Evolutionary conservation across 2,329 filamentous ascomycete genomes (phyloP).

Genomic region (Teratosphaeria pseudoeucalypti): DNA sequence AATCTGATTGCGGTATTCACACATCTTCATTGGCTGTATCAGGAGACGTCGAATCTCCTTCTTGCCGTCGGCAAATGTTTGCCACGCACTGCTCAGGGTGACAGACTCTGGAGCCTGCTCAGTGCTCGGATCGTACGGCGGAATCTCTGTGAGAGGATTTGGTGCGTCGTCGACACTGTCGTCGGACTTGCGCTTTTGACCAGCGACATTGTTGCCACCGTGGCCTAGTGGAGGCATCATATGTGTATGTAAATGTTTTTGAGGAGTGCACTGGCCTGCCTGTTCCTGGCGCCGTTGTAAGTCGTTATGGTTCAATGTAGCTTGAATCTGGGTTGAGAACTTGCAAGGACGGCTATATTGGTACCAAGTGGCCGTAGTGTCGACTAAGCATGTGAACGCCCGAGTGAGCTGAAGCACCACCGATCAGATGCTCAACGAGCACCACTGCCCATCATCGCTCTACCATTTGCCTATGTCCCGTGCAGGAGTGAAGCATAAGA

Average conservation of each 20-base stretch:
- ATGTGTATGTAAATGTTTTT: not conserved
- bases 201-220: not conserved
- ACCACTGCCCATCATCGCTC: too few species aligned
- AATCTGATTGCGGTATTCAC: slow-evolving; percentile 1
- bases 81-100: not conserved
- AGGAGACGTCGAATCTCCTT: not conserved
- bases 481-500: not conserved
- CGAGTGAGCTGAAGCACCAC: not conserved
- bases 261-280: too few species aligned
- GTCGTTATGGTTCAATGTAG: too few species aligned
- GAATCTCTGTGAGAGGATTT: not conserved
- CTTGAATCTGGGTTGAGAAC: too few species aligned
- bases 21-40: not conserved
- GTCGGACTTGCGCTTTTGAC: not conserved
- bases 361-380: not conserved
- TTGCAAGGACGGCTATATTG: not conserved
- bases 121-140: not conserved
- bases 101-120: not conserved
- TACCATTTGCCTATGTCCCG: not conserved
- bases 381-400: not conserved
- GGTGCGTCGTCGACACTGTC: not conserved
- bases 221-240: not conserved
- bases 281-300: too few species aligned
- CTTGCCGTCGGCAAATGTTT: not conserved
- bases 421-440: too few species aligned